A percentile compares a stretch with the other conserved stretches of the same genome.
Evolutionary conservation across 306 rosid genomes (phyloP).

Genomic region (Abrus pulchellus): DNA sequence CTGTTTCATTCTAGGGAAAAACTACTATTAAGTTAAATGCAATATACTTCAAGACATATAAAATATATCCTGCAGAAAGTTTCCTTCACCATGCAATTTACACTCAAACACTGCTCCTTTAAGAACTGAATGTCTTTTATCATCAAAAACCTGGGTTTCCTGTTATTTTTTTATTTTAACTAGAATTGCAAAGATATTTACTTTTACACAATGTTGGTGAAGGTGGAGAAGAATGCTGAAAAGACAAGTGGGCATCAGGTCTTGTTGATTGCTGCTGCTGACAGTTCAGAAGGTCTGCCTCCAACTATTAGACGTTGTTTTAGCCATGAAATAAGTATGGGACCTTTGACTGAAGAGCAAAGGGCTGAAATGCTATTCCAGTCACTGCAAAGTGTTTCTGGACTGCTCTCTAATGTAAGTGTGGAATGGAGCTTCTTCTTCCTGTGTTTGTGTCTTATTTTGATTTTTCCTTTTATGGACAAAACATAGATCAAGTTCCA

Average conservation of each 20-base stretch:
- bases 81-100: not conserved
- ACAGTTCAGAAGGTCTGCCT: slow-evolving; percentile 90
- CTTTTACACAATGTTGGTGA: slow-evolving; percentile 48
- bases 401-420: slow-evolving; percentile 71
- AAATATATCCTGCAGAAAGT: slow-evolving; percentile 24
- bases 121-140: slow-evolving; percentile 26
- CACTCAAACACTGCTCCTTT: not conserved
- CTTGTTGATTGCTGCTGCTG: slow-evolving; percentile 86
- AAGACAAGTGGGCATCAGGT: slow-evolving; percentile 66
- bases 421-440: slow-evolving; percentile 32
- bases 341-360: slow-evolving; percentile 91
- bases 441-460: slow-evolving; percentile 39
- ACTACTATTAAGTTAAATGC: slow-evolving; percentile 10
- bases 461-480: slow-evolving; percentile 9
- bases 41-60: not conserved
- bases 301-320: slow-evolving; percentile 86
- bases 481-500: not conserved
- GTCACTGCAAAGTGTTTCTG: slow-evolving; percentile 70
- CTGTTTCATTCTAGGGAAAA: slow-evolving; percentile 8
- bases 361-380: slow-evolving; percentile 78
- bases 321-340: slow-evolving; percentile 94
- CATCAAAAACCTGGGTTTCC: slow-evolving; percentile 12
- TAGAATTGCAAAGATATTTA: slow-evolving; percentile 46
- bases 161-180: slow-evolving; percentile 7
- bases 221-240: slow-evolving; percentile 61